A percentile compares a stretch with the other conserved stretches of the same genome.
Conservation (phyloP, 1,284 basidiomycete species). For the Ganoderma lingzhi region DNA sequence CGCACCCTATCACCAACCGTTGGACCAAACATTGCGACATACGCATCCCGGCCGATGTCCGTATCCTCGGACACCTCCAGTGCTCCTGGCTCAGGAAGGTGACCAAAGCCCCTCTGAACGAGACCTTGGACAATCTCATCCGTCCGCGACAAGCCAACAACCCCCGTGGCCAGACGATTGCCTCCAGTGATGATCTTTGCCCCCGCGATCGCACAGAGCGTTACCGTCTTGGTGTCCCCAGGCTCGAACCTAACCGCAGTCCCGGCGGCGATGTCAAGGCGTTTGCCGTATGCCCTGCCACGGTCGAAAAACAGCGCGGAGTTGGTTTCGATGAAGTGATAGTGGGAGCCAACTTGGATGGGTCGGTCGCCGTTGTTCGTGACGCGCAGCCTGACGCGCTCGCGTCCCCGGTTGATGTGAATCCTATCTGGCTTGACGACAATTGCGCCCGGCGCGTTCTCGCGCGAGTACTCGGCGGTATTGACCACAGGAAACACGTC, state of each 20-base stretch:
- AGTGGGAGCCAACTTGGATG: constrained; percentile 95
- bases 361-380: constrained; percentile 96
- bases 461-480: constrained; percentile 55
- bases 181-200: constrained; percentile 81
- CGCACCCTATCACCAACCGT: constrained; percentile 91
- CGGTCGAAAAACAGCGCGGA: constrained; percentile 86
- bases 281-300: constrained; percentile 79
- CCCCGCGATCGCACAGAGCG: constrained; percentile 85
- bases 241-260: constrained; percentile 98
- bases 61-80: constrained; percentile 56
- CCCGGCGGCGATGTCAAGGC: constrained; percentile 92
- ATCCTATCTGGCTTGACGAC: constrained; percentile 76
- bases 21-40: constrained; percentile 95
- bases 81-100: constrained; percentile 68
- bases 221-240: constrained; percentile 87
- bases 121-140: constrained; percentile 55
- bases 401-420: constrained; percentile 76
- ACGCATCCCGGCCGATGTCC: constrained; percentile 69
- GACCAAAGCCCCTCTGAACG: constrained; percentile 66
- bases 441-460: constrained; percentile 77
- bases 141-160: constrained; percentile 50
- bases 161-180: constrained; percentile 76
- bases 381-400: constrained; percentile 78
- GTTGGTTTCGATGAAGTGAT: constrained; percentile 94
- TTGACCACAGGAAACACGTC: constrained; percentile 69